A percentile compares a stretch with the other conserved stretches of the same genome.
Conservation (phyloP, 2,329 filamentous ascomycete species). For the Cercospora brassicicola region DNA sequence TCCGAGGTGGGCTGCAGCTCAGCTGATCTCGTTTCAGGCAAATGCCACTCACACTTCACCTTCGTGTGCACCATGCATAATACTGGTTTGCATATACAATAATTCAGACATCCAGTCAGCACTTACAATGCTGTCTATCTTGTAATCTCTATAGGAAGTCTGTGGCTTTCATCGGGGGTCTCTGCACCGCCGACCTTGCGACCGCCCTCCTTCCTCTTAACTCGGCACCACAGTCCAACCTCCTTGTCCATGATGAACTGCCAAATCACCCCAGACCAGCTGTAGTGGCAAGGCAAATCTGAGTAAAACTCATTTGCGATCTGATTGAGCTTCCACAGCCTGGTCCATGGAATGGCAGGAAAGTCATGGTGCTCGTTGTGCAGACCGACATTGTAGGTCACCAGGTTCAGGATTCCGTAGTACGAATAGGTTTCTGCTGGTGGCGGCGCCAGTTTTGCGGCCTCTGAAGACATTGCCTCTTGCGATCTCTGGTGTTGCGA, state of each 20-base stretch:
- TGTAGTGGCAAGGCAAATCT: conserved; percentile 79
- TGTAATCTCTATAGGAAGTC: conserved; percentile 21
- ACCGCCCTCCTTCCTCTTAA: conserved; percentile 83
- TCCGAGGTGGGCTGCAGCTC: not conserved
- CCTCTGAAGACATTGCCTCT: conserved; percentile 42
- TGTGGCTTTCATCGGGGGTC: conserved; percentile 13
- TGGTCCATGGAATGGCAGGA: conserved; percentile 92
- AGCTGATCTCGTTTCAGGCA: not conserved
- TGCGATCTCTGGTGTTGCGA: conserved; percentile 53
- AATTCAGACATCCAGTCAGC: not conserved
- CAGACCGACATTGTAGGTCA: conserved; percentile 95
- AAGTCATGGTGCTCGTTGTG: conserved; percentile 99
- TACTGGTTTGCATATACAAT: not conserved
- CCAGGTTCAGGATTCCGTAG: conserved; percentile 85
- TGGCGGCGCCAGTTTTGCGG: conserved; percentile 46
- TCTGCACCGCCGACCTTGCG: conserved; percentile 53
- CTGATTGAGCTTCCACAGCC: conserved; percentile 71
- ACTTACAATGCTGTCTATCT: conserved; percentile 6
- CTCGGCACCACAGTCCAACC: conserved; percentile 85
- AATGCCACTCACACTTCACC: not conserved
- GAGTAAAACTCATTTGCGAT: conserved; percentile 91
- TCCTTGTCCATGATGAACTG: conserved; percentile 89
- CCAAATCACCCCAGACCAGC: conserved; percentile 93
- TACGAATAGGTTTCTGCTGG: conserved; percentile 96
- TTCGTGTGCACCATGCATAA: not conserved